Conservation (phyloP, 2,329 filamentous ascomycete genomes). For the Septoria linicola region DNA sequence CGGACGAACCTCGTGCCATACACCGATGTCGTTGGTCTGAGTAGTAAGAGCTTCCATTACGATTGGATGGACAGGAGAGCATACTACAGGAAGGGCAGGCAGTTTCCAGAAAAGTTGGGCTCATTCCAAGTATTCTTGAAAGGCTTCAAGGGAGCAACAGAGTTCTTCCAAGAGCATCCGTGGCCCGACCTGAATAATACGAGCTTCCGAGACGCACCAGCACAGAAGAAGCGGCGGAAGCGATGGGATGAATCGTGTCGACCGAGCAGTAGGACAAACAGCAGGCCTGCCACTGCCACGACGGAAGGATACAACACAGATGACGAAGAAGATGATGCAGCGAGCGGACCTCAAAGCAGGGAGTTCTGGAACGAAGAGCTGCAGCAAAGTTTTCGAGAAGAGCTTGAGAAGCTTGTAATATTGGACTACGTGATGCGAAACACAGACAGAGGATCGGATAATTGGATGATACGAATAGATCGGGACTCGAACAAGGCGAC, state of each 20-base stretch:
- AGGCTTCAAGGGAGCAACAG: constrained; percentile 93
- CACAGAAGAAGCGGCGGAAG: constrained; percentile 65
- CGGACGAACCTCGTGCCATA: constrained; percentile 92
- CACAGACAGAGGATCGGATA: constrained; percentile 92
- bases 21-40: constrained; percentile 89
- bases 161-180: constrained; percentile 90
- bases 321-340: constrained; percentile 29
- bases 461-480: constrained; percentile 99
- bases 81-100: constrained; percentile 82
- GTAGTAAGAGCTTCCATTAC: constrained; percentile 96
- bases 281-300: constrained; percentile 49
- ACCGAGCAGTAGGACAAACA: constrained; percentile 51
- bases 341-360: constrained; percentile 38
- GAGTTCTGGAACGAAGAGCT: constrained; percentile 86
- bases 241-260: constrained; percentile 82
- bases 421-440: constrained; percentile 99
- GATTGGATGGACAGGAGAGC: constrained; percentile 94
- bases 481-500: constrained; percentile 78
- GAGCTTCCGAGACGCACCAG: constrained; percentile 65
- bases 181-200: constrained; percentile 86
- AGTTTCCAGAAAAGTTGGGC: constrained; percentile 83
- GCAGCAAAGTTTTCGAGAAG: constrained; percentile 89
- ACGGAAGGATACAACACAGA: constrained; percentile 46
- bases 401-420: constrained; percentile 95
- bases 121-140: constrained; percentile 98